A percentile compares a stretch with the other conserved stretches of the same genome.
Conservation (phyloP, 176 grass and related monocot genomes). For the Aechmea fasciata region DNA sequence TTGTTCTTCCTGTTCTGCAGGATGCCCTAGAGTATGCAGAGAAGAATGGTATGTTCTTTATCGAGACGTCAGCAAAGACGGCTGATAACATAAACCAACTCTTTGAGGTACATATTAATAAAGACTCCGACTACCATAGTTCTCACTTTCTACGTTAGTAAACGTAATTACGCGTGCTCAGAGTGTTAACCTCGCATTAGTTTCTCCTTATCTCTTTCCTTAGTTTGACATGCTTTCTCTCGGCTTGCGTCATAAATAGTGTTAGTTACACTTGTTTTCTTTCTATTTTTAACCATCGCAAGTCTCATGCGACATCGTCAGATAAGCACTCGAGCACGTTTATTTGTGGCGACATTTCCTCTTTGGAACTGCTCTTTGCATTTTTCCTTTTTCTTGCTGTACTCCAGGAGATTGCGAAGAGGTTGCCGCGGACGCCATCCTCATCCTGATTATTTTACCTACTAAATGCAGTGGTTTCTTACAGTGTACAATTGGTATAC, state of each 20-base stretch:
- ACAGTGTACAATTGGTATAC: neutral
- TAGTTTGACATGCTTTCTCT: too few relatives aligned
- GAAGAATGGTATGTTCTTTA: conserved; percentile 69
- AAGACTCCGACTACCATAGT: neutral
- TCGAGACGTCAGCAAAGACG: conserved; percentile 83
- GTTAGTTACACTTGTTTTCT: too few relatives aligned
- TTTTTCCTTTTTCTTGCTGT: neutral
- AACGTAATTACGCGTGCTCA: neutral
- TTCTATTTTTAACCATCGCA: too few relatives aligned
- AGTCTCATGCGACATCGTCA: too few relatives aligned
- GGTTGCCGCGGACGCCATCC: conserved; percentile 25
- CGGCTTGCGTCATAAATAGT: too few relatives aligned
- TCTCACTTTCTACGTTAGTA: neutral
- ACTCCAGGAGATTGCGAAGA: conserved; percentile 35
- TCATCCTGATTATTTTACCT: conserved; percentile 19
- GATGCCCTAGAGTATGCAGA: conserved; percentile 56
- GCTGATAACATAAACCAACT: conserved; percentile 83
- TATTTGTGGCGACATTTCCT: neutral
- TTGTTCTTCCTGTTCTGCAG: conserved; percentile 31
- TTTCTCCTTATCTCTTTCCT: neutral
- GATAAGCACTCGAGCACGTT: too few relatives aligned
- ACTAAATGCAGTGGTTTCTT: conserved; percentile 3
- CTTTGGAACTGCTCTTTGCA: neutral
- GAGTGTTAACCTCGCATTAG: neutral
- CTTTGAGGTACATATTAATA: conserved; percentile 49